Conservation (phyloP, 177 flowering plant species). For the Telopea speciosissima region DNA sequence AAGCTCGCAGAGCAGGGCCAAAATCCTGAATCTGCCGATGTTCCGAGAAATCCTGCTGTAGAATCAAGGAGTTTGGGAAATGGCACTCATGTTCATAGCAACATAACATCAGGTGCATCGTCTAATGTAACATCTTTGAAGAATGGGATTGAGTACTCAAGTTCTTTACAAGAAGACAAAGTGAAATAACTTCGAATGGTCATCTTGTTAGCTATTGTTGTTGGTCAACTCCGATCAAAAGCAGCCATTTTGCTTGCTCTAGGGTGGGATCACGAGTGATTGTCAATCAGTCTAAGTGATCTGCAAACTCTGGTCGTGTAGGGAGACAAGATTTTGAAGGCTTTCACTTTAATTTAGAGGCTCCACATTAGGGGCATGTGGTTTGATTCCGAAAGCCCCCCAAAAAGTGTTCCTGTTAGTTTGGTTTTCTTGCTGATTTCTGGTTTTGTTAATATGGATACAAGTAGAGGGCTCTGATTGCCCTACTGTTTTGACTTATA, state of each 20-base stretch:
- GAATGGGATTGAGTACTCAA: slow-evolving; percentile 38
- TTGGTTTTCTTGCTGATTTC: neutral
- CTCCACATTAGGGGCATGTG: slow-evolving; percentile 29
- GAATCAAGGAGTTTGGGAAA: slow-evolving; percentile 27
- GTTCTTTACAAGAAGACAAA: slow-evolving; percentile 35
- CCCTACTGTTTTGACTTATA: neutral
- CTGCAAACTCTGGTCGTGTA: slow-evolving; percentile 4
- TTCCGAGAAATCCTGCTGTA: slow-evolving; percentile 39
- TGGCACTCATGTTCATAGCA: slow-evolving; percentile 20
- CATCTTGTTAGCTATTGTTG: neutral
- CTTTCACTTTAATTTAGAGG: slow-evolving; percentile 32
- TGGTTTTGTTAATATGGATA: neutral
- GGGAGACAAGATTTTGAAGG: slow-evolving; percentile 18
- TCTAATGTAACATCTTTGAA: slow-evolving; percentile 42
- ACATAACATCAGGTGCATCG: slow-evolving; percentile 45
- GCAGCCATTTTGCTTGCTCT: slow-evolving; percentile 7
- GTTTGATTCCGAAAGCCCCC: slow-evolving; percentile 12
- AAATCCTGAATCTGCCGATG: slow-evolving; percentile 26
- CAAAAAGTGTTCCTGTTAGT: slow-evolving; percentile 4
- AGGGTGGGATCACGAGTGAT: slow-evolving; percentile 3
- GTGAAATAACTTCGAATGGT: slow-evolving; percentile 9
- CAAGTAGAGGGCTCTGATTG: neutral
- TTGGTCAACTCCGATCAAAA: slow-evolving; percentile 1
- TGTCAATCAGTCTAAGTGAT: neutral
- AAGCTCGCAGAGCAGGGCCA: slow-evolving; percentile 78